Percentiles rank a stretch among this genome's conserved stretches.
Conservation (phyloP, 148 eudicot species). For the Chenopodium quinoa region DNA sequence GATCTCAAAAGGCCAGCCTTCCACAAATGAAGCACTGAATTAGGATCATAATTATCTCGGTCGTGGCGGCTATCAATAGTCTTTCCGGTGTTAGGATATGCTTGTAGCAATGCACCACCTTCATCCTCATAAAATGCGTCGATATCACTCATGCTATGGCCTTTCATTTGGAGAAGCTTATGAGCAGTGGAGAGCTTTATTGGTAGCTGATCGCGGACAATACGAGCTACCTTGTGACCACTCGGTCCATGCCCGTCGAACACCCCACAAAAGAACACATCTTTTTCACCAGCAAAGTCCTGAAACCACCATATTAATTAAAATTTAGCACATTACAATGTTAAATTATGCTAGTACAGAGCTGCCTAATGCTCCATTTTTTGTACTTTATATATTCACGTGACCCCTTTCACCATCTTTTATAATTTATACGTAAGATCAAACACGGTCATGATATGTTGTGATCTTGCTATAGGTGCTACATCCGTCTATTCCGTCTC, state of each 20-base stretch:
- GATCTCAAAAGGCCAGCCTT: constrained; percentile 45
- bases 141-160: constrained; percentile 21
- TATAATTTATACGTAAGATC: no score
- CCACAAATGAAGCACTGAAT: constrained; percentile 39
- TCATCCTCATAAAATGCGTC: constrained; percentile 19
- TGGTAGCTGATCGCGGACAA: constrained; percentile 57
- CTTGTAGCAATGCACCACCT: neutral
- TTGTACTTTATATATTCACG: no score
- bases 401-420: no score
- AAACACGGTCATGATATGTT: no score
- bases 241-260: constrained; percentile 89
- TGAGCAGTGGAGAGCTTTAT: constrained; percentile 44
- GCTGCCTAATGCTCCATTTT: no score
- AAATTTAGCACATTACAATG: no score
- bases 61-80: neutral
- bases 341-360: no score
- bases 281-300: constrained; percentile 75
- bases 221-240: constrained; percentile 75
- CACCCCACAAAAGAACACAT: constrained; percentile 64
- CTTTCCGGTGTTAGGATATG: neutral
- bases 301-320: constrained; percentile 18
- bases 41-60: constrained; percentile 1
- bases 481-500: no score
- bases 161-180: constrained; percentile 27
- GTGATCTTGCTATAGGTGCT: no score